phyloP scores from a whole-genome alignment of 208 protist genomes.

The Phytomonas francai region DNA sequence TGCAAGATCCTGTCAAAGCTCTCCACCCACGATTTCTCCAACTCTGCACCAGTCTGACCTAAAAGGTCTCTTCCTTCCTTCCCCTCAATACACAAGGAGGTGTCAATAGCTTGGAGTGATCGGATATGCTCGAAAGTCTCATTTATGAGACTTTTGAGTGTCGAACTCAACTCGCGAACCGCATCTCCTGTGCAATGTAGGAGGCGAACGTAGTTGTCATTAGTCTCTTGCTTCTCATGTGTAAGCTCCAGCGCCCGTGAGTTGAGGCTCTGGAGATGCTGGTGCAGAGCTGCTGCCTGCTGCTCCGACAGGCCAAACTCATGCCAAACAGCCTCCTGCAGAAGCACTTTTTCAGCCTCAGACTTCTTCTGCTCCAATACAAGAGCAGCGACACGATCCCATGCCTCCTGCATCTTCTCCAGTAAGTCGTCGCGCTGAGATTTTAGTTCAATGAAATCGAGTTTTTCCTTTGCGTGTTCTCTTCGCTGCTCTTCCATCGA shows the following conservation, averaged over 20 bases:
- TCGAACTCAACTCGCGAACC: not conserved
- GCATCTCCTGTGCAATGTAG: not conserved
- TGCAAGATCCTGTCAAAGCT: not conserved
- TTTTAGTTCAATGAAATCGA: slow-evolving; percentile 25
- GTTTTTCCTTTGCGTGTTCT: slow-evolving; percentile 24
- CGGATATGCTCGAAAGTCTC: not conserved
- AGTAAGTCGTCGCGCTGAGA: slow-evolving; percentile 60
- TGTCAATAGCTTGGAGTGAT: not conserved
- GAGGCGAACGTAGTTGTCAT: not conserved
- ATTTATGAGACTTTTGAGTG: not conserved
- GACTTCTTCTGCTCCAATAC: slow-evolving; percentile 15
- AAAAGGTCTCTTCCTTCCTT: not conserved
- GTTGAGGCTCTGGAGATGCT: slow-evolving; percentile 16
- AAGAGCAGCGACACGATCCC: slow-evolving; percentile 36
- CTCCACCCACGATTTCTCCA: not conserved
- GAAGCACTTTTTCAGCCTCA: slow-evolving; percentile 16
- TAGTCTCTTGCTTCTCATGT: slow-evolving; percentile 4
- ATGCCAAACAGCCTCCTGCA: slow-evolving; percentile 19
- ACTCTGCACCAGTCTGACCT: not conserved
- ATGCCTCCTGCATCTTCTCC: slow-evolving; percentile 47
- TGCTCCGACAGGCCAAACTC: not conserved
- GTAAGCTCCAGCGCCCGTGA: slow-evolving; percentile 2
- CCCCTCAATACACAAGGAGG: not conserved
- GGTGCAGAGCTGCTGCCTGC: not conserved
- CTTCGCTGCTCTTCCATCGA: slow-evolving; percentile 32